Base-by-base conservation (phyloP, 2,329 filamentous ascomycete genomes). In the Exophiala spinifera region DNA sequence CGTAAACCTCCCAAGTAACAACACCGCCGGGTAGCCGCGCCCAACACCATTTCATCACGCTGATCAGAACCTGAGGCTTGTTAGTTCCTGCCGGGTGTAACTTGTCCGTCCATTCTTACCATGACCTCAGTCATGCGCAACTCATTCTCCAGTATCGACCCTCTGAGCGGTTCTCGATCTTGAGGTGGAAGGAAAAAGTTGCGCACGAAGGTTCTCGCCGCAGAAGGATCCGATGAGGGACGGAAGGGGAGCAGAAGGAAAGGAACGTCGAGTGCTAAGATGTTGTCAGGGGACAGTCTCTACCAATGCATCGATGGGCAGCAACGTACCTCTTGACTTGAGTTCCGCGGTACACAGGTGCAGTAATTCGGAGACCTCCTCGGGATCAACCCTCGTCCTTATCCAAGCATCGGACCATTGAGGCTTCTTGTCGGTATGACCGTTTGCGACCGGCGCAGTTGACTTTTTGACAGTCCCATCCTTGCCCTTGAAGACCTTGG, bases 31-130 rank as follows among this genome's bases (percentile, higher is more conserved):
- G 84, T 47, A 99, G 77, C 73, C 94, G 84, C 70, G 89, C 91
- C 94, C 94, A 99, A 72, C 92, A 97, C 94, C 94, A 99, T 77
- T 97, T 99, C 61, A 94, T 79, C 39, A 96, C 91, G 65, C 91
- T 94, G 61, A 91, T 91, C 50, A 99, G 82, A 53, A 95, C 91
- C 90, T 96, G 50, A 15, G 23, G 28, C 28, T 13, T n/a, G 20
- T 49, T 25, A 55, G 20, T 60, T 46, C 49, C 53, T 17, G 25
- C 11, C 7, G 11, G 48, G 7, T 46, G 21, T 33, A 23, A 55
- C 61, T 53, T 20, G 52, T 33, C 34, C 46, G n/a, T 19, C 46
- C 21, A 20, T 20, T 58, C 65, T 62, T 79, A 96, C 92, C 87
- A 96, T 90, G 55, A 92, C 91, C 72, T 96, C 92, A 21, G 88